Percentiles rank a stretch among this genome's conserved stretches.
phyloP scores from a whole-genome alignment of 2,329 filamentous ascomycete genomes.

The Colletotrichum nymphaeae region DNA sequence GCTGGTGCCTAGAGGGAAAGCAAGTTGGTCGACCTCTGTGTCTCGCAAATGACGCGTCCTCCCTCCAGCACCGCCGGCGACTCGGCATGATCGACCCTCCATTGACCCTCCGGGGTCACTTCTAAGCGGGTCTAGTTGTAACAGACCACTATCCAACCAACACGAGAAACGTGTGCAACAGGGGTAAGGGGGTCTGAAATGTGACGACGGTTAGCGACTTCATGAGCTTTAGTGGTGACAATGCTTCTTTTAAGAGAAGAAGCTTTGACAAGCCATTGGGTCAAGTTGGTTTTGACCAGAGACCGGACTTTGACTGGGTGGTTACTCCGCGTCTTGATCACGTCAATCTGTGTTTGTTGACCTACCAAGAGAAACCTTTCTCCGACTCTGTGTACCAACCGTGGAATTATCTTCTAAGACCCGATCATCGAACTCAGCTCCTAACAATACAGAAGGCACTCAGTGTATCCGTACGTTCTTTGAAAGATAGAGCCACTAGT shows the following conservation, averaged over 20 bases:
- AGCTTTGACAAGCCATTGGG: not conserved
- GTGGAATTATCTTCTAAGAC: too few relatives aligned
- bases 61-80: not conserved
- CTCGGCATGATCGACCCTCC: not conserved
- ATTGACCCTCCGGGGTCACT: not conserved
- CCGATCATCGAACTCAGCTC: too few relatives aligned
- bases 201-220: not conserved
- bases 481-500: too few relatives aligned
- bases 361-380: too few relatives aligned
- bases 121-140: not conserved
- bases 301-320: not conserved
- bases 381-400: too few relatives aligned
- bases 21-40: not conserved
- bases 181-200: not conserved
- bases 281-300: not conserved
- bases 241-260: not conserved
- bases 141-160: not conserved
- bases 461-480: too few relatives aligned
- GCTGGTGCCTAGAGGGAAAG: not conserved
- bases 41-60: not conserved
- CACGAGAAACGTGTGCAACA: not conserved
- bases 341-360: too few relatives aligned
- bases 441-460: too few relatives aligned
- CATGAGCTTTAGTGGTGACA: not conserved
- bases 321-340: too few relatives aligned